Evolutionary conservation across 1,284 basidiomycete species (phyloP), one percentile per base, ranked within the genome.

Genomic region (Leccinum pseudoinsigne): DNA sequence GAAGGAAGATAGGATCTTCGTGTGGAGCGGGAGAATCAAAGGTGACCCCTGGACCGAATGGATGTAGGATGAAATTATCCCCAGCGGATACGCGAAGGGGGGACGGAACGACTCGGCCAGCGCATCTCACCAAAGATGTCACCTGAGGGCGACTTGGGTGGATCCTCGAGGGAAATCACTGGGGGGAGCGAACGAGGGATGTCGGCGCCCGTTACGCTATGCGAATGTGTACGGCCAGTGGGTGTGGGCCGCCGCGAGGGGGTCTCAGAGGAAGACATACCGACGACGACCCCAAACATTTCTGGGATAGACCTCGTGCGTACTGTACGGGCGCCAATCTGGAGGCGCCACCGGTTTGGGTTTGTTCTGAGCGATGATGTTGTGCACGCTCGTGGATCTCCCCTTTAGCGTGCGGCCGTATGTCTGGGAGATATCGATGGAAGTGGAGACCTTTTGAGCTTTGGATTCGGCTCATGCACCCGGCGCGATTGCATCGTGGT

Each of bases 181-280:
- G 64, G 67, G 40, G 71, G 63, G 10, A 71, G 64, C 47, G 76
- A 75, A 21, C 82, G 82, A 36, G 84, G 81, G 55, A 86, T 79
- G 66, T 92, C 89, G 16, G 83, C 86, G 7, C 85, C 85, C 0
- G 90, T 91, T 18, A 92, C 89, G 70, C 89, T 92, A 66, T 90
- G 86, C 5, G 90, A 91, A 70, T 92, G 89, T 2, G 81, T 84
- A 23, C 90, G 84, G 34, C 86, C 86, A 0, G 81, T 80, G 21
- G 73, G 66, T 1, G 72, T 45, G 76, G 73, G 14, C 72, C 64
- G 34, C 71, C 64, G 70, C 12, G 74, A 67, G 50, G 70, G 28
- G 70, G 58, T 57, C 65, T 68, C 66, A 67, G 68, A 55, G 67
- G 66, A 57, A 68, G 67, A 66, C 61, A 64, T 56, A 31, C 67